Percentiles rank a stretch among this genome's conserved stretches.
Evolutionary conservation across 306 rosid genomes (phyloP).

Genomic region (Cotoneaster glaucophyllus): DNA sequence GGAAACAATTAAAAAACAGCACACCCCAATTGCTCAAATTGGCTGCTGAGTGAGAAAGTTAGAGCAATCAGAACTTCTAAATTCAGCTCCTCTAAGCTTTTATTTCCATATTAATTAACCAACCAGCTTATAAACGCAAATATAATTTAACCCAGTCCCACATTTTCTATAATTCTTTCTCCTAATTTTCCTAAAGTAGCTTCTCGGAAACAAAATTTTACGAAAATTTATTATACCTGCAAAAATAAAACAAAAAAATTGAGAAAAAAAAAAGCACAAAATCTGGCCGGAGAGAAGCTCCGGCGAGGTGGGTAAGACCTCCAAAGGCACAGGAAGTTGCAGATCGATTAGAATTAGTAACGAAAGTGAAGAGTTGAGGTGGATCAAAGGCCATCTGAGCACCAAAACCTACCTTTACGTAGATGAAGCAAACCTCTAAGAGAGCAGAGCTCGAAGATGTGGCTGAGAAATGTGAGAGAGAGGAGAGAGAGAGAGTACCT

Average conservation of each 20-base stretch:
- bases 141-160: conserved; percentile 25
- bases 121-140: background rate
- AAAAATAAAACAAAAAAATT: background rate
- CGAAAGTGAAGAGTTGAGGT: conserved; percentile 18
- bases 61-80: background rate
- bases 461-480: background rate
- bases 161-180: conserved; percentile 11
- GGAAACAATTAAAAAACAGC: background rate
- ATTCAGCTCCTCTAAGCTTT: conserved; percentile 1
- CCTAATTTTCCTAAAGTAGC: conserved; percentile 13
- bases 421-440: conserved; percentile 2
- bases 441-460: background rate
- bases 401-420: background rate
- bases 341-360: conserved; percentile 44
- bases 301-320: conserved; percentile 25
- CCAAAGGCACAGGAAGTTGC: conserved; percentile 15
- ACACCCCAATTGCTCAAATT: background rate
- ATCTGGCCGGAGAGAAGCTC: conserved; percentile 19
- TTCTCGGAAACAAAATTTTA: background rate
- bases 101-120: background rate
- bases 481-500: conserved; percentile 39
- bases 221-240: background rate
- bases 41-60: background rate
- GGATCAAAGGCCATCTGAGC: conserved; percentile 56
- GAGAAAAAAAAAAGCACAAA: background rate